Percentiles rank a stretch among this genome's conserved stretches.
phyloP scores from a whole-genome alignment of 345 rosid species.

The Kandelia obovata region DNA sequence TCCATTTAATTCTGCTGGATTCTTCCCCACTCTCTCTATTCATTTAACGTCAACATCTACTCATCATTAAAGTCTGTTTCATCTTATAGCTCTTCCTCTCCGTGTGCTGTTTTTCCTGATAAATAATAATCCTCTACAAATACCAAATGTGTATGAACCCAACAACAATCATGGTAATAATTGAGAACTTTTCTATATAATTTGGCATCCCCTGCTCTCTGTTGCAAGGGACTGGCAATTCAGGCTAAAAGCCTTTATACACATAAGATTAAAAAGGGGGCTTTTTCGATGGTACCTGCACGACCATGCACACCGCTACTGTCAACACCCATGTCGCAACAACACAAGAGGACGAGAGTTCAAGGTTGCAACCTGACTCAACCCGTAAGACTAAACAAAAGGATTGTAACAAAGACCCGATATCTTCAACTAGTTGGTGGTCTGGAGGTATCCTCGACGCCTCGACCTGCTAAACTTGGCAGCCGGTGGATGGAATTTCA shows the following conservation, averaged over 20 bases:
- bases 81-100: neutral
- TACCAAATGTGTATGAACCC: neutral
- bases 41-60: neutral
- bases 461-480: neutral
- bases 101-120: conserved; percentile 13
- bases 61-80: neutral
- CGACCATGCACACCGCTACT: conserved; percentile 20
- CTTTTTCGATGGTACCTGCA: conserved; percentile 17
- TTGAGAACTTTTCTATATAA: neutral
- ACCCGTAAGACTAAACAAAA: conserved; percentile 10
- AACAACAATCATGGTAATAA: neutral
- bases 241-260: neutral
- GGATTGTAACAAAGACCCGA: neutral
- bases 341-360: neutral
- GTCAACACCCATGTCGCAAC: neutral
- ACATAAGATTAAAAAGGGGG: conserved; percentile 1
- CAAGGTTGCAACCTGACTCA: conserved; percentile 20
- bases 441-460: neutral
- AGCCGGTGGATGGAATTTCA: neutral
- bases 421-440: neutral
- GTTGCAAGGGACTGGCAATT: neutral
- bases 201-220: too few relatives aligned
- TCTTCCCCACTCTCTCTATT: neutral
- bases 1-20: too few relatives aligned
- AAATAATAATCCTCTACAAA: conserved; percentile 11